phyloP scores from a whole-genome alignment of 2,329 filamentous ascomycete genomes.

The Alternaria gansuensis region DNA sequence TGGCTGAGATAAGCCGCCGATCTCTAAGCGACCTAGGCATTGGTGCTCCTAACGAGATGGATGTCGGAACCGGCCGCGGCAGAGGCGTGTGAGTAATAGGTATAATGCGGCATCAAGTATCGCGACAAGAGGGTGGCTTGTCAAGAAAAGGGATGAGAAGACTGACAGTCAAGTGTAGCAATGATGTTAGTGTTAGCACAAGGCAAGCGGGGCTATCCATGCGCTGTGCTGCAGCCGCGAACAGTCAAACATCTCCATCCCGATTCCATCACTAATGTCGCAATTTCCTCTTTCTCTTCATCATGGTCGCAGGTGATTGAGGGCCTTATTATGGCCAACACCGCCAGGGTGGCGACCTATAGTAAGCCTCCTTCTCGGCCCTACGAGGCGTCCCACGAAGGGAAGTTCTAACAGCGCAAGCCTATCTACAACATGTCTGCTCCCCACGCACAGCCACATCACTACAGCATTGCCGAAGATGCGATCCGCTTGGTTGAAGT shows the following conservation, averaged over 20 bases:
- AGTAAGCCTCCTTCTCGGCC: constrained; percentile 18
- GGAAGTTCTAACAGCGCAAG: constrained; percentile 5
- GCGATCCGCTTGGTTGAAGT: constrained; percentile 9
- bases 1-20: constrained; percentile 17
- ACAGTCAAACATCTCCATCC: constrained; percentile 10
- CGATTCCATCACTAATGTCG: background rate
- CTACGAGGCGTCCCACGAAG: constrained; percentile 19
- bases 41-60: constrained; percentile 2
- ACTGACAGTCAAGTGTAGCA: background rate
- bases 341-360: constrained; percentile 20
- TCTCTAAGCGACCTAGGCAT: constrained; percentile 8
- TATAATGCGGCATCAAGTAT: background rate
- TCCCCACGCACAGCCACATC: constrained; percentile 19
- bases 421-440: constrained; percentile 4
- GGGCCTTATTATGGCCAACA: constrained; percentile 10
- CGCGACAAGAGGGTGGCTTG: background rate
- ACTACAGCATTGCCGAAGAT: constrained; percentile 12
- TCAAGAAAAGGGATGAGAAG: constrained; percentile 1
- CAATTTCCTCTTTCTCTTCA: constrained; percentile 5
- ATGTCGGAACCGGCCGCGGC: constrained; percentile 3
- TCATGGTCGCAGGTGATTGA: constrained; percentile 8
- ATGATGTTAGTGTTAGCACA: background rate
- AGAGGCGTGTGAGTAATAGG: background rate
- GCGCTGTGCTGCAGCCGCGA: constrained; percentile 11
- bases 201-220: constrained; percentile 1